phyloP scores from a whole-genome alignment of 257 asterid species.

The Nicotiana obtusifolia region DNA sequence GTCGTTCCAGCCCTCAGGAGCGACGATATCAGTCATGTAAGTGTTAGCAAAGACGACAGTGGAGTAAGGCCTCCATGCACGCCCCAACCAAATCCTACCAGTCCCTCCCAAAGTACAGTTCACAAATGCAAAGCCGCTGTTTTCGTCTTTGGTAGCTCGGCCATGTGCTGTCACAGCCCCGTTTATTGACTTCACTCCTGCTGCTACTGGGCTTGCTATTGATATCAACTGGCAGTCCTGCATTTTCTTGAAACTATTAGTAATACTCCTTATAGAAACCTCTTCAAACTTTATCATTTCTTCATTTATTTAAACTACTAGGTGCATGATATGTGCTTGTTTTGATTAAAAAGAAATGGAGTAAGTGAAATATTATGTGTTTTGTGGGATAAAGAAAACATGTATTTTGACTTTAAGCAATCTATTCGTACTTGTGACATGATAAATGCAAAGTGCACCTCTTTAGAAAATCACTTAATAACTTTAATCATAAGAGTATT shows the following conservation, averaged over 20 bases:
- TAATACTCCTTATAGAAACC: not conserved
- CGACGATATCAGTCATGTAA: constrained; percentile 67
- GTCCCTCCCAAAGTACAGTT: constrained; percentile 79
- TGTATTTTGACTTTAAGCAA: not conserved
- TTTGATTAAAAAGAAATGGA: too few species aligned
- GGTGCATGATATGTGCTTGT: not conserved
- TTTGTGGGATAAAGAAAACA: not conserved
- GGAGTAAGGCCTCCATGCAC: constrained; percentile 95
- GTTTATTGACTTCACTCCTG: constrained; percentile 46
- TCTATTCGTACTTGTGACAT: not conserved
- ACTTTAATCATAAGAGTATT: too few species aligned
- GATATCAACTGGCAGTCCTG: constrained; percentile 62
- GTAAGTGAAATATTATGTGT: not conserved
- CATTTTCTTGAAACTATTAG: not conserved
- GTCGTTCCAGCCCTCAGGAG: constrained; percentile 93
- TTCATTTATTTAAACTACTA: not conserved
- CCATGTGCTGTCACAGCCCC: constrained; percentile 90
- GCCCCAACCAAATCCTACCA: constrained; percentile 86
- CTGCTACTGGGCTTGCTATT: constrained; percentile 56
- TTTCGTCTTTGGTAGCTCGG: constrained; percentile 67
- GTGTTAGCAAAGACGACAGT: constrained; percentile 68
- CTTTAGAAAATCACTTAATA: too few species aligned
- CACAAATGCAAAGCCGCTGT: constrained; percentile 69
- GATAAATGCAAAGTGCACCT: not conserved
- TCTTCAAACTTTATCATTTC: not conserved